Conservation (phyloP, 2,329 filamentous ascomycete genomes). For the Balansia obtecta region DNA sequence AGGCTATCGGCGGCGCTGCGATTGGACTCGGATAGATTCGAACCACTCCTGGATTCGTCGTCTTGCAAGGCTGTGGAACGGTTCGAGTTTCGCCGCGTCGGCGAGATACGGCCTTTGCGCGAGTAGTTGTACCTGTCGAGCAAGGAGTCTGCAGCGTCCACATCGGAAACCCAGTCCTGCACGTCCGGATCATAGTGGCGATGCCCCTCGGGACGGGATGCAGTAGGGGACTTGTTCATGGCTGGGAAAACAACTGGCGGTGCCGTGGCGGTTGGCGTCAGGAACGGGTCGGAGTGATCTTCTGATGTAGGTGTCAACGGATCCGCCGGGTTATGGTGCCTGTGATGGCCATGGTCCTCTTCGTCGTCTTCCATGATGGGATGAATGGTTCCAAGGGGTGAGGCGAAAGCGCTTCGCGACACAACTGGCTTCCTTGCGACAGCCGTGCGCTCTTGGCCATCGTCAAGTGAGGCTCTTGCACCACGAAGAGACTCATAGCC, state of each 20-base stretch:
- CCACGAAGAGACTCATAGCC: constrained; percentile 39
- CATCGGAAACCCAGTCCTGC: constrained; percentile 44
- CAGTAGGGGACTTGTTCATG: constrained; percentile 19
- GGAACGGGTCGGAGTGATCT: constrained; percentile 35
- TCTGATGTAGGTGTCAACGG: constrained; percentile 23
- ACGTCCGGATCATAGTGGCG: constrained; percentile 36
- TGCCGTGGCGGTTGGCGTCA: constrained; percentile 26
- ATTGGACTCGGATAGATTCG: constrained; percentile 43
- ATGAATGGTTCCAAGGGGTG: constrained; percentile 33
- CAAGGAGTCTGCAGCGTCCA: constrained; percentile 41
- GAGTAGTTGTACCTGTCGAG: constrained; percentile 30
- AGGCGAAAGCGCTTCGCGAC: constrained; percentile 15
- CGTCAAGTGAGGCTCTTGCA: constrained; percentile 2
- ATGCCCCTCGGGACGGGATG: constrained; percentile 28
- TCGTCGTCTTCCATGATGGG: constrained; percentile 49
- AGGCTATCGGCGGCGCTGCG: constrained; percentile 31
- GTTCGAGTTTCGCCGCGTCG: constrained; percentile 24
- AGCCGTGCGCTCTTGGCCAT: constrained; percentile 21
- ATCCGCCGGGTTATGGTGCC: not conserved
- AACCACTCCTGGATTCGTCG: constrained; percentile 41
- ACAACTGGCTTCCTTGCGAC: constrained; percentile 23
- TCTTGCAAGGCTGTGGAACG: constrained; percentile 25
- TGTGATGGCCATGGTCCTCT: constrained; percentile 26
- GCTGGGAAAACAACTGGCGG: constrained; percentile 16
- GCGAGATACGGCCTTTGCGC: constrained; percentile 24